Conservation (phyloP, 805 yeast genomes). For the Saturnispora gosingensis region DNA sequence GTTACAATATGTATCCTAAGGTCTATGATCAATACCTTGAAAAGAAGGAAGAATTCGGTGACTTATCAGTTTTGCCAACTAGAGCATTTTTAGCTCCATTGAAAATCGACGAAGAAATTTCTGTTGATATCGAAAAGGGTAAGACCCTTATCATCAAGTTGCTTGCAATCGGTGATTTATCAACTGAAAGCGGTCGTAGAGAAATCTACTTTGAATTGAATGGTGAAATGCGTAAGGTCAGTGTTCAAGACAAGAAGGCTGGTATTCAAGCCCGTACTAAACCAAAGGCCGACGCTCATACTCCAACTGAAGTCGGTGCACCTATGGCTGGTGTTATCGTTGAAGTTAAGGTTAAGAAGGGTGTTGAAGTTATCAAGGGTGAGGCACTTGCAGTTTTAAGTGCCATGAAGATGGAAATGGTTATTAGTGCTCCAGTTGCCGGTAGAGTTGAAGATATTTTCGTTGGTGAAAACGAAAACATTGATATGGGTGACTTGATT, state of each 20-base stretch:
- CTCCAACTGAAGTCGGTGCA: slow-evolving; percentile 78
- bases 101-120: slow-evolving; percentile 77
- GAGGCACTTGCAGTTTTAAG: slow-evolving; percentile 84
- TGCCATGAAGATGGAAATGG: slow-evolving; percentile 98
- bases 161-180: slow-evolving; percentile 89
- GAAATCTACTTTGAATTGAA: slow-evolving; percentile 97
- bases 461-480: slow-evolving; percentile 87
- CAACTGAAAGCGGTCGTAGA: slow-evolving; percentile 59
- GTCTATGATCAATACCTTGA: slow-evolving; percentile 85
- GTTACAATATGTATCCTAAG: slow-evolving; percentile 96
- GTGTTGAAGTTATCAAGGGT: slow-evolving; percentile 63
- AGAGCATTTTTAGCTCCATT: slow-evolving; percentile 83
- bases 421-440: slow-evolving; percentile 77
- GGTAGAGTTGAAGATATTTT: slow-evolving; percentile 74
- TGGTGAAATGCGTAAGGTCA: slow-evolving; percentile 98
- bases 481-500: slow-evolving; percentile 87
- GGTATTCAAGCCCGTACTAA: slow-evolving; percentile 80
- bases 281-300: slow-evolving; percentile 68
- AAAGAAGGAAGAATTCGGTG: slow-evolving; percentile 72
- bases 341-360: slow-evolving; percentile 79
- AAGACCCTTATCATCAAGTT: slow-evolving; percentile 84
- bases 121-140: slow-evolving; percentile 89
- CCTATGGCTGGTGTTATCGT: slow-evolving; percentile 77
- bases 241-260: slow-evolving; percentile 51
- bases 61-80: slow-evolving; percentile 89